phyloP scores from a whole-genome alignment of 495 filamentous ascomycete genomes.

The Hypoxylon lenormandii region DNA sequence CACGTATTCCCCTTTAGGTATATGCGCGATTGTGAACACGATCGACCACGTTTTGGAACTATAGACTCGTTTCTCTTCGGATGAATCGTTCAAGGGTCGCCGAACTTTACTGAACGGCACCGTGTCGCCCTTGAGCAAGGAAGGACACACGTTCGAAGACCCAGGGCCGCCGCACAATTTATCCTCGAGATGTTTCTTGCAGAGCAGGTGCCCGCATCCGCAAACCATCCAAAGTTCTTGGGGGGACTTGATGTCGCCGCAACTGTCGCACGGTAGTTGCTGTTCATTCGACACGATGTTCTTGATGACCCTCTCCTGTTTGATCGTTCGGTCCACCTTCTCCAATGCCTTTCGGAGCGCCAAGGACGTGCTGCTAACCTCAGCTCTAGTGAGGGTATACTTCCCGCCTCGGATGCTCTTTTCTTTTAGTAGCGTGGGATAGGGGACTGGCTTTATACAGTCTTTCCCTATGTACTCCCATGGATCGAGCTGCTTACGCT shows the following conservation, averaged over 20 bases:
- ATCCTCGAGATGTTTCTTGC: constrained; percentile 49
- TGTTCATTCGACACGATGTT: not conserved
- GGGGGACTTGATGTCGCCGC: constrained; percentile 26
- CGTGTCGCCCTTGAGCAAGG: constrained; percentile 13
- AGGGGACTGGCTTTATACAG: no score
- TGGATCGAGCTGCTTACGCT: no score
- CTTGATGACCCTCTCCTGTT: constrained; percentile 17
- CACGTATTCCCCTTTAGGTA: constrained; percentile 42
- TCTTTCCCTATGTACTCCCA: no score
- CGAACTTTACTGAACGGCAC: no score
- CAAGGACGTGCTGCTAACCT: constrained; percentile 20
- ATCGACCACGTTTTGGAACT: no score
- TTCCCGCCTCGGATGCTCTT: constrained; percentile 19
- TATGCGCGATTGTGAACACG: not conserved
- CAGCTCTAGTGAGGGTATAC: constrained; percentile 26
- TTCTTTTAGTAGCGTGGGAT: no score
- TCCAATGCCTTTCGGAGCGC: constrained; percentile 15
- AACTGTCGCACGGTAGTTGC: constrained; percentile 48
- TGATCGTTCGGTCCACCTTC: constrained; percentile 9
- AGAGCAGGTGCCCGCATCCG: constrained; percentile 66
- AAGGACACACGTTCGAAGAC: constrained; percentile 4
- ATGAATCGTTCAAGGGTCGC: no score
- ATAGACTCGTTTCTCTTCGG: no score
- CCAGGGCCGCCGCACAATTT: constrained; percentile 20
- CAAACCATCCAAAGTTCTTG: constrained; percentile 54